Base-by-base conservation (phyloP, 495 filamentous ascomycete species). In the Penicillium taxi region DNA sequence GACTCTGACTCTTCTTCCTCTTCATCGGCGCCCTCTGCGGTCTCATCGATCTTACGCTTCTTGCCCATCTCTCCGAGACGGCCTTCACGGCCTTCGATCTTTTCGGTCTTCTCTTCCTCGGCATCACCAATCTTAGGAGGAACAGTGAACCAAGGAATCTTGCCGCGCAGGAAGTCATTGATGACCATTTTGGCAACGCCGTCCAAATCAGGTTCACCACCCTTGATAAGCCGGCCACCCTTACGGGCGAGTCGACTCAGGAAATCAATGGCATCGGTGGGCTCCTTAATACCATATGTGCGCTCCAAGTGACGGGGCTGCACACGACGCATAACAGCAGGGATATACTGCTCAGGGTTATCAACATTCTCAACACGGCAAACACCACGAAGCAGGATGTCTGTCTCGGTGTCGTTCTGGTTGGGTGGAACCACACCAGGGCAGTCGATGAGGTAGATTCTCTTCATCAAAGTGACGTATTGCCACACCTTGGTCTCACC, bases 361-460 rank as follows among this genome's bases (percentile, higher is more conserved):
- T 94, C 79, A 2, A 98, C 87, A 42, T 94, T 94, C 59, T 96
- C 93, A 3, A 96, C 85, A 39, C 93, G 72, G 29, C 94, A 86
- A 5, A 93, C 87, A 42, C 93, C 91, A 39, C 86, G 74, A 24
- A 98, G 75, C n/a, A 98, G 68, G 37, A 96, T 86, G 44, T 95
- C 90, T 54, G 85, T 74, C 27, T 84, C 80, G 0, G 79, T 84
- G 48, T 96, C 90, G 27, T 76, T 74, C 29, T 69, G 68, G 46
- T 79, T 90, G 2, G 91, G 88, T 6, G 91, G 90, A 6, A 96
- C 91, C 18, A 98, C 86, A 48, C 91, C 91, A 23, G 91, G 91
- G 51, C 91, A 96, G 53, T 96, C 91, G 47, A 96, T 96, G 35
- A 98, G 70, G 56, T 94, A 96, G 27, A 98, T 96, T 33, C 93